A percentile compares a stretch with the other conserved stretches of the same genome.
Conservation (phyloP, 106 monocot species). For the Dioscorea alata region DNA sequence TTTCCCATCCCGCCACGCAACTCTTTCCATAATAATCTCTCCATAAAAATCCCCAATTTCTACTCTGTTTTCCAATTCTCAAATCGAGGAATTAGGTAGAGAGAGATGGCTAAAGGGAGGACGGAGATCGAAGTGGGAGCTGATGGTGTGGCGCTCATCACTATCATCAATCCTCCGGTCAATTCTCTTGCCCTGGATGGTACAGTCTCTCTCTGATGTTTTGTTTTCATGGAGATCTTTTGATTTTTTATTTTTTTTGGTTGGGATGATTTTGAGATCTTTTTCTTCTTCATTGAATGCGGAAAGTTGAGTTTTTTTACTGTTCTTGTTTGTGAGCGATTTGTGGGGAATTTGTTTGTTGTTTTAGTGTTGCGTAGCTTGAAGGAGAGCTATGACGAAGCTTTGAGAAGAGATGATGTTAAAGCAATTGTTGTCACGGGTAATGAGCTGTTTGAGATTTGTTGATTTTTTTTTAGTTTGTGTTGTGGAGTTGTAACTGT, state of each 20-base stretch:
- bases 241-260: background rate
- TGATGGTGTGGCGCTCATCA: conserved; percentile 10
- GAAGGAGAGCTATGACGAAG: conserved; percentile 56
- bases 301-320: too few relatives aligned
- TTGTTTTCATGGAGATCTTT: background rate
- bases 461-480: background rate
- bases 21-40: background rate
- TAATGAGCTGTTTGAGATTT: background rate
- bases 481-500: background rate
- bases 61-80: background rate
- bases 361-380: conserved; percentile 48
- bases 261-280: background rate
- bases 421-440: conserved; percentile 72
- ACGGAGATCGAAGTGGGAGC: conserved; percentile 13
- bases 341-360: conserved; percentile 1
- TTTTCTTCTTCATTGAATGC: background rate
- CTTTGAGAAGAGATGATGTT: conserved; percentile 60
- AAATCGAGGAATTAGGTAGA: background rate
- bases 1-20: conserved; percentile 6
- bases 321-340: background rate
- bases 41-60: conserved; percentile 1
- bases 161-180: conserved; percentile 13
- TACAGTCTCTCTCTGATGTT: background rate
- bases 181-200: conserved; percentile 13
- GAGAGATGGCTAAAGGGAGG: conserved; percentile 9